Evolutionary conservation across 176 grass and related monocot genomes (phyloP).

Genomic region (Tillandsia fasciculata): DNA sequence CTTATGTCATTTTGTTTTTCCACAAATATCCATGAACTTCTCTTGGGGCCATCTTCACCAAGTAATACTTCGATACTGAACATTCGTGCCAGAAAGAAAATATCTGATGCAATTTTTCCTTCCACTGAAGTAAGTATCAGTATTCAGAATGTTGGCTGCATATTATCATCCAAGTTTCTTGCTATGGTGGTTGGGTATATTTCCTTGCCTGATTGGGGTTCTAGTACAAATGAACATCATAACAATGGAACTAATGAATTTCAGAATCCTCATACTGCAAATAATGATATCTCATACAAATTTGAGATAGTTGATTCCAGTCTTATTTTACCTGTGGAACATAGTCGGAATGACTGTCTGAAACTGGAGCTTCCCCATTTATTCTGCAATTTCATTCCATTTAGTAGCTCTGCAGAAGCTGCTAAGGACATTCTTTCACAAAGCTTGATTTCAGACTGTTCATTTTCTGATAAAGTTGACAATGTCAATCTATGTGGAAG

Average conservation of each 20-base stretch:
- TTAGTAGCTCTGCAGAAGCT: conserved; percentile 42
- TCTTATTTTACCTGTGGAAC: conserved; percentile 70
- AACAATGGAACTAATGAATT: conserved; percentile 22
- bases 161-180: conserved; percentile 66
- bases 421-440: conserved; percentile 49
- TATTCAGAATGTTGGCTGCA: conserved; percentile 76
- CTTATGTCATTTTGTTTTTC: conserved; percentile 51
- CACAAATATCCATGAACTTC: conserved; percentile 40
- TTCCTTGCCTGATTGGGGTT: conserved; percentile 78
- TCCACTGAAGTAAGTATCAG: conserved; percentile 56
- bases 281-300: conserved; percentile 48
- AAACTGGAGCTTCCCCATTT: conserved; percentile 57
- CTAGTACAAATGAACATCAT: conserved; percentile 36
- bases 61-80: conserved; percentile 48
- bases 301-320: conserved; percentile 73
- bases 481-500: conserved; percentile 51
- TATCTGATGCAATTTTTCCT: conserved; percentile 18
- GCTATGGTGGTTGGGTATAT: conserved; percentile 82
- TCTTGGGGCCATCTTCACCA: conserved; percentile 57
- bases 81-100: conserved; percentile 51
- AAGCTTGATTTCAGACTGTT: conserved; percentile 51
- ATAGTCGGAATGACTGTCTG: conserved; percentile 45
- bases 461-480: conserved; percentile 37
- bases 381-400: conserved; percentile 56
- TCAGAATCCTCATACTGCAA: conserved; percentile 17